Evolutionary conservation across 768 basidiomycete species (phyloP).

Genomic region (Auricularia cornea): DNA sequence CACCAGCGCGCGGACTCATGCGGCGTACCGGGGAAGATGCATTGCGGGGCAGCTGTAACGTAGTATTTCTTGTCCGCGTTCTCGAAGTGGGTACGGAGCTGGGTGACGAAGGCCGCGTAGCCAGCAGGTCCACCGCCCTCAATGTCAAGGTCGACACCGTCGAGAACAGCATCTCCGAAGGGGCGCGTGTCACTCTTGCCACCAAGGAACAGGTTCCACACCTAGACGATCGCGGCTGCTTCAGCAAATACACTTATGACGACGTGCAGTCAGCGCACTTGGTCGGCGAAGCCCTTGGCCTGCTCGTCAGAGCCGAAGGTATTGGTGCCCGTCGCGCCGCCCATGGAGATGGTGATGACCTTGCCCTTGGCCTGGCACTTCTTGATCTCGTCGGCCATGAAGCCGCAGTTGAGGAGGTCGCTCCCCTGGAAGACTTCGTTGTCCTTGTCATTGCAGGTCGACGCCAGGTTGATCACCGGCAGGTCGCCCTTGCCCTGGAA

Average conservation of each 20-base stretch:
- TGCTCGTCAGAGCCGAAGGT: slow-evolving; percentile 52
- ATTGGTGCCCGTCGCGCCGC: slow-evolving; percentile 56
- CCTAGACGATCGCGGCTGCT: slow-evolving; percentile 44
- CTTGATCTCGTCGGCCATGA: slow-evolving; percentile 51
- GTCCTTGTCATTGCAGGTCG: slow-evolving; percentile 53
- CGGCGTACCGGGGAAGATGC: background rate
- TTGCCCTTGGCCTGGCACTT: slow-evolving; percentile 60
- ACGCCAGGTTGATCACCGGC: slow-evolving; percentile 62
- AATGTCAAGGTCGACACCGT: slow-evolving; percentile 61
- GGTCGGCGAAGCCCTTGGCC: slow-evolving; percentile 51
- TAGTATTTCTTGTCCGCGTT: slow-evolving; percentile 34
- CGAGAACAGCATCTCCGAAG: slow-evolving; percentile 39
- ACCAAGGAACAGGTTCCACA: slow-evolving; percentile 69
- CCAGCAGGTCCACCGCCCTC: slow-evolving; percentile 52
- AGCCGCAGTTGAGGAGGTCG: slow-evolving; percentile 52
- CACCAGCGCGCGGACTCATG: too few relatives aligned
- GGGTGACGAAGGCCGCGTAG: slow-evolving; percentile 48
- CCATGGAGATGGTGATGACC: slow-evolving; percentile 37
- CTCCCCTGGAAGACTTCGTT: slow-evolving; percentile 56
- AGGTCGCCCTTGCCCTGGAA: slow-evolving; percentile 56
- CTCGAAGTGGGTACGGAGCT: slow-evolving; percentile 44
- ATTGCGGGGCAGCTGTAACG: slow-evolving; percentile 41
- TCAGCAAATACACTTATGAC: slow-evolving; percentile 60
- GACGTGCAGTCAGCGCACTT: slow-evolving; percentile 45
- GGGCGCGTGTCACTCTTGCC: slow-evolving; percentile 54